Conservation (phyloP, 2,329 filamentous ascomycete species). For the Colletotrichum endophyticum region DNA sequence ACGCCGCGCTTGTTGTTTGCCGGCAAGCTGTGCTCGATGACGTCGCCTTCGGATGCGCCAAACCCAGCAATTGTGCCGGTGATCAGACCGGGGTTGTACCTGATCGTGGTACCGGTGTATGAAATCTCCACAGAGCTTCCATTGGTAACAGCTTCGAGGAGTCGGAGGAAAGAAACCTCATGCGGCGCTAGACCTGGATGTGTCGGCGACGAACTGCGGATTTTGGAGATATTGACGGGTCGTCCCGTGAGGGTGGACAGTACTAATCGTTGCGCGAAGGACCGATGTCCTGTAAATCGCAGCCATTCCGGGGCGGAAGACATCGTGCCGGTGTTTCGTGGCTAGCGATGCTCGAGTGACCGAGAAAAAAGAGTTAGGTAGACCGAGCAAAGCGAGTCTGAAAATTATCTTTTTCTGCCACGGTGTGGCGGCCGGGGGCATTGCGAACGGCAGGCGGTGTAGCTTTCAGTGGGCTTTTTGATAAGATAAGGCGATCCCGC, state of each 20-base stretch:
- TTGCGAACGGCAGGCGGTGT: slow-evolving; percentile 35
- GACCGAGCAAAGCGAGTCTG: slow-evolving; percentile 3
- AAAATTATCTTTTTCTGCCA: slow-evolving; percentile 43
- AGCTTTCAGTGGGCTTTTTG: not conserved
- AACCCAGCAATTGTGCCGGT: slow-evolving; percentile 81
- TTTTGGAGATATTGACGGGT: slow-evolving; percentile 90
- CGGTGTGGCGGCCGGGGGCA: not conserved
- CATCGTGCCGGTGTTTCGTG: slow-evolving; percentile 35
- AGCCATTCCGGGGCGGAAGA: slow-evolving; percentile 59
- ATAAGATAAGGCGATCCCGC: slow-evolving; percentile 20
- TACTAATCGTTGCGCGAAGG: slow-evolving; percentile 82
- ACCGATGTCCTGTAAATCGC: slow-evolving; percentile 83
- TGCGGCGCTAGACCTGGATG: slow-evolving; percentile 88
- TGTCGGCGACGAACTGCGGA: slow-evolving; percentile 84
- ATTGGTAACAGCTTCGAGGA: slow-evolving; percentile 94
- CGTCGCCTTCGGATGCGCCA: slow-evolving; percentile 72
- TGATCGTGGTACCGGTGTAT: slow-evolving; percentile 91
- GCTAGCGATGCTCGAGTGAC: not conserved
- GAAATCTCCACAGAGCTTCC: slow-evolving; percentile 94
- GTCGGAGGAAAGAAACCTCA: slow-evolving; percentile 93
- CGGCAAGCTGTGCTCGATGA: slow-evolving; percentile 82
- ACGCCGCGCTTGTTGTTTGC: slow-evolving; percentile 79
- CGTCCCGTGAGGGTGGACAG: slow-evolving; percentile 91
- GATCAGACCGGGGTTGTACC: slow-evolving; percentile 91
- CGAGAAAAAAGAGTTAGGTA: not conserved